Evolutionary conservation across 805 yeast genomes (phyloP), one percentile per base, ranked within the genome.

Genomic region (Yarrowia sp.): DNA sequence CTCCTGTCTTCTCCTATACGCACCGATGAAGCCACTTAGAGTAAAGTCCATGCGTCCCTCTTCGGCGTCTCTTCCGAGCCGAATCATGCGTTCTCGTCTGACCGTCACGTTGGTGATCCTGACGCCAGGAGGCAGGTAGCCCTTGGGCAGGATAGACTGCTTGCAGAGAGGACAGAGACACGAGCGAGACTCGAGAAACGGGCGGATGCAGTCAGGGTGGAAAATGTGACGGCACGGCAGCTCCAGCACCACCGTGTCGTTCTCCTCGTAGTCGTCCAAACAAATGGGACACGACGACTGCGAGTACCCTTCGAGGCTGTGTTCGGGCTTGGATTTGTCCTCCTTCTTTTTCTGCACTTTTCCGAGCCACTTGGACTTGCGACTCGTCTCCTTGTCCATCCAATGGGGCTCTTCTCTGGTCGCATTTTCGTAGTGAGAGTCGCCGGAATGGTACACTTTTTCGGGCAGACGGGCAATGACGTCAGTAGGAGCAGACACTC

Each of bases 141-240:
- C 69, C 34, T 64, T 60, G 20, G 70, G 70, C 33, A 69, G 15
- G 36, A 40, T 39, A 12, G 70, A 61, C 44, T 56, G 58, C 14
- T 75, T 73, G 77, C 97, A 91, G 80, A 89, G 85, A 9, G 97
- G 96, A 75, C 97, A 91, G 73, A 90, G 88, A 0, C 92, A 91
- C 63, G 91, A 83, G 70, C 92, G 80, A 71, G 85, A 85, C 7
- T 85, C 86, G 40, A 91, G 80, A 96, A 96, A 91, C 1, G 93
- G 93, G 73, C 90, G 95, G 64, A 91, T 84, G 76, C 97, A 91
- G 8, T 83, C 87, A 12, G 89, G 83, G 74, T 91, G 97, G 83
- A 88, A 91, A 9, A 87, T 92, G 78, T 91, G 97, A 10, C 91
- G 90, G 78, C 97, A 91, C 12, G 91, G 84, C 50, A 91, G 80